Percentiles rank a stretch among this genome's conserved stretches.
Evolutionary conservation across 1,284 basidiomycete genomes (phyloP).

Genomic region (Trametes sp.): DNA sequence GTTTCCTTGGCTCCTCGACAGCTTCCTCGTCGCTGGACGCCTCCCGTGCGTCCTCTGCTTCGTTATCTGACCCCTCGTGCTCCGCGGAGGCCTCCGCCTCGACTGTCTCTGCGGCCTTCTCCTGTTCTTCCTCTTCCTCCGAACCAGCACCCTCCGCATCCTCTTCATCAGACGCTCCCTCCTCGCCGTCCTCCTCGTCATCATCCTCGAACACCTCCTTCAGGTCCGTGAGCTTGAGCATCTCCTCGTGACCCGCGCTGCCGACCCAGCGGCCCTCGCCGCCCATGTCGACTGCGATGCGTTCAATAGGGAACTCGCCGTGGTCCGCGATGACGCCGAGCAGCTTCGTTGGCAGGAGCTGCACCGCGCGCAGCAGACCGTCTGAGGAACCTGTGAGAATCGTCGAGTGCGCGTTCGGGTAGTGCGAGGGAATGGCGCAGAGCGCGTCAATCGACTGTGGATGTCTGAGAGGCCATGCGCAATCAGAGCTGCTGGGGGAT

Average conservation of each 20-base stretch:
- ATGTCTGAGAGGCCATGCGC: too few relatives aligned
- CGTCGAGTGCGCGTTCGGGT: constrained; percentile 72
- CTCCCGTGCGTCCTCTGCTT: constrained; percentile 45
- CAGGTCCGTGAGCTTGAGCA: constrained; percentile 86
- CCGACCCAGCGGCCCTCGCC: constrained; percentile 82
- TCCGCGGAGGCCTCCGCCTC: constrained; percentile 46
- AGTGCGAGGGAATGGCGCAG: constrained; percentile 73
- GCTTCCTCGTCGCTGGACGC: constrained; percentile 46
- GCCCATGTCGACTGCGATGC: constrained; percentile 69
- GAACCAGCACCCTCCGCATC: constrained; percentile 41
- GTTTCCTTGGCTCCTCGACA: constrained; percentile 53
- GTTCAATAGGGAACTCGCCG: constrained; percentile 90
- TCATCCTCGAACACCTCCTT: constrained; percentile 67
- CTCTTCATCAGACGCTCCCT: constrained; percentile 24
- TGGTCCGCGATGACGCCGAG: constrained; percentile 92
- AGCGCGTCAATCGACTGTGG: constrained; percentile 89
- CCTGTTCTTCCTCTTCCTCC: constrained; percentile 46
- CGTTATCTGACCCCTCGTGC: constrained; percentile 48
- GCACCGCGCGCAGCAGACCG: constrained; percentile 89
- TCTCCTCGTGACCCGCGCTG: constrained; percentile 93
- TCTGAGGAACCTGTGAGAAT: constrained; percentile 95
- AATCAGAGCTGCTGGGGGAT: too few relatives aligned
- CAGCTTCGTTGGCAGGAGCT: constrained; percentile 90
- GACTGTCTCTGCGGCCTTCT: constrained; percentile 32
- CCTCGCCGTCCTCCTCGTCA: constrained; percentile 50